Percentiles rank a stretch among this genome's conserved stretches.
Conservation (phyloP, 441 rosid species). For the Kokia cookei region DNA sequence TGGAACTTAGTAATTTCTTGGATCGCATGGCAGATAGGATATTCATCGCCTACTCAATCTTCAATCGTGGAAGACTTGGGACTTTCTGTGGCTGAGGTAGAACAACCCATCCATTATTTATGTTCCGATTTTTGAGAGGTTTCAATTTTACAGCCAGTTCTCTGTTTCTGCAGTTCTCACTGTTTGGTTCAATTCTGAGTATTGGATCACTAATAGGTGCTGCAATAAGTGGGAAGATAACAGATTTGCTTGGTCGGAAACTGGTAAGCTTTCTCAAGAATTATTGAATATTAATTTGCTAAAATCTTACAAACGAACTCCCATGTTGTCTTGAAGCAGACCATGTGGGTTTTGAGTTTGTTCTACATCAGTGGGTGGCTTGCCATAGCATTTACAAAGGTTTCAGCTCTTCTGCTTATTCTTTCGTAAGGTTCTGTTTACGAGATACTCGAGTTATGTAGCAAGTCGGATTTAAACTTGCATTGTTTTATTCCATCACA, state of each 20-base stretch:
- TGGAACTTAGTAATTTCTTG: not conserved
- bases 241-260: slow-evolving; percentile 35
- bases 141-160: not conserved
- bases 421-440: not conserved
- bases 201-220: slow-evolving; percentile 30
- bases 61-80: slow-evolving; percentile 43
- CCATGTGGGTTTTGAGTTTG: slow-evolving; percentile 24
- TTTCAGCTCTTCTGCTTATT: slow-evolving; percentile 7
- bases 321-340: slow-evolving; percentile 19
- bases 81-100: slow-evolving; percentile 34
- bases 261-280: slow-evolving; percentile 19
- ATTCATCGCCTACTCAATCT: slow-evolving; percentile 40
- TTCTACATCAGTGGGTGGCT: slow-evolving; percentile 37
- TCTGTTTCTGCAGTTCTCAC: slow-evolving; percentile 23
- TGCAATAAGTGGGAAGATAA: slow-evolving; percentile 23
- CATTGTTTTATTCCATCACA: not conserved
- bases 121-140: not conserved
- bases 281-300: not conserved
- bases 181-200: slow-evolving; percentile 29
- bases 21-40: slow-evolving; percentile 28
- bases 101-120: not conserved
- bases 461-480: not conserved
- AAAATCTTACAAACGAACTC: not conserved
- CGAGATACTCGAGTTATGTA: not conserved
- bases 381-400: slow-evolving; percentile 27